Evolutionary conservation across 805 yeast genomes (phyloP).

Genomic region (Blastobotrys mokoenaii): DNA sequence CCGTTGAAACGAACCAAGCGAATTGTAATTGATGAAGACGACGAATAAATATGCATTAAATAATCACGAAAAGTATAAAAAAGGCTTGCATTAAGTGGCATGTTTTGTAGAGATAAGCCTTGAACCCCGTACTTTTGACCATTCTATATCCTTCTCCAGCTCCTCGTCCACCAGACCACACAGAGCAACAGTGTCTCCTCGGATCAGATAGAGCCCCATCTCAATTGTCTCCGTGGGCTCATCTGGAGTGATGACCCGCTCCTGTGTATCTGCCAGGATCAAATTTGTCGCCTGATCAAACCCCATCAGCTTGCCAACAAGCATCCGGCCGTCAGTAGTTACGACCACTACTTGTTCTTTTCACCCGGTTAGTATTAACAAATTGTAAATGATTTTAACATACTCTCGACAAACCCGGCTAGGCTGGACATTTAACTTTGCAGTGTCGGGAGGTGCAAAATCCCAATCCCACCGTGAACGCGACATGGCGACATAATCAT

Average conservation of each 20-base stretch:
- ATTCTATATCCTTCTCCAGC: constrained; percentile 26
- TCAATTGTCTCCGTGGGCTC: constrained; percentile 19
- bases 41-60: constrained; percentile 10
- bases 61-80: constrained; percentile 3
- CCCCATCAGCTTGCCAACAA: constrained; percentile 29
- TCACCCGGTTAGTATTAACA: not conserved
- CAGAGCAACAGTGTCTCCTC: constrained; percentile 30
- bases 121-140: constrained; percentile 25
- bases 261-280: constrained; percentile 23
- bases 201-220: constrained; percentile 28
- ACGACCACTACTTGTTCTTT: constrained; percentile 22
- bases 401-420: constrained; percentile 19
- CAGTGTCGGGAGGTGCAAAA: not conserved
- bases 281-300: constrained; percentile 31
- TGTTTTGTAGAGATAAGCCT: constrained; percentile 16
- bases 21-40: constrained; percentile 16
- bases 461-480: not conserved
- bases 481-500: not conserved
- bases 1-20: constrained; percentile 6
- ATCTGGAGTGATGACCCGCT: constrained; percentile 23
- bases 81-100: constrained; percentile 9
- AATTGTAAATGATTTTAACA: constrained; percentile 4
- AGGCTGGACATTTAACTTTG: constrained; percentile 15
- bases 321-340: constrained; percentile 29
- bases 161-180: constrained; percentile 28